Conservation (phyloP, 805 yeast species). For the Lipomyces yamadae region DNA sequence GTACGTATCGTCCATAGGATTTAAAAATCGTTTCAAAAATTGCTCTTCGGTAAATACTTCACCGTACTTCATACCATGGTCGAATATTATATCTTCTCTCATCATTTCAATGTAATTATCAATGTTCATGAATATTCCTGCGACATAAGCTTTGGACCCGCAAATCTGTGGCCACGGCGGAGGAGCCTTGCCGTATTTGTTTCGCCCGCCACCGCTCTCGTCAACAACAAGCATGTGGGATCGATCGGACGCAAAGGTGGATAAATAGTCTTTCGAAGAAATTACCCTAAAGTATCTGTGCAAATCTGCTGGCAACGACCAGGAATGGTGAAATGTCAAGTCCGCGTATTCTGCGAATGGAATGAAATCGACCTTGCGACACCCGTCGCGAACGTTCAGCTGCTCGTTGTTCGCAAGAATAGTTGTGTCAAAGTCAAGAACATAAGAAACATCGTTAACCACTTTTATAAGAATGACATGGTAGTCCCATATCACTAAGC, state of each 20-base stretch:
- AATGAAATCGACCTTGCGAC: constrained; percentile 6
- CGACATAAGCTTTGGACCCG: constrained; percentile 6
- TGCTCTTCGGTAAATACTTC: constrained; percentile 3
- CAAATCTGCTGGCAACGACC: background rate
- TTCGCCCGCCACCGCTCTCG: background rate
- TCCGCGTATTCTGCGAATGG: constrained; percentile 9
- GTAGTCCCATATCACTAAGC: constrained; percentile 29
- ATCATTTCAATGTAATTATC: constrained; percentile 2
- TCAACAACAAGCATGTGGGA: constrained; percentile 26
- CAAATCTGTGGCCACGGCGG: constrained; percentile 20
- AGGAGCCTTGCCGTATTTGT: constrained; percentile 4
- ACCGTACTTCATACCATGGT: constrained; percentile 2
- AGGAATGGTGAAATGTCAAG: constrained; percentile 13
- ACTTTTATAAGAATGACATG: constrained; percentile 20
- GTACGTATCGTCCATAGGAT: background rate
- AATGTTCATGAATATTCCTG: constrained; percentile 16
- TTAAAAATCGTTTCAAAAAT: constrained; percentile 6
- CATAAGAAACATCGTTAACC: background rate
- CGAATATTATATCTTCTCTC: background rate
- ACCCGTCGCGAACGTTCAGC: background rate
- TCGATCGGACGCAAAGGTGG: constrained; percentile 28
- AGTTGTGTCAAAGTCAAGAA: constrained; percentile 23
- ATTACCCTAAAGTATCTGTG: constrained; percentile 14
- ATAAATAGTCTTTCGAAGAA: constrained; percentile 6
- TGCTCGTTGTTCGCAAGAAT: background rate